A percentile compares a stretch with the other conserved stretches of the same genome.
phyloP scores from a whole-genome alignment of 257 asterid genomes.

The Capsicum baccatum region DNA sequence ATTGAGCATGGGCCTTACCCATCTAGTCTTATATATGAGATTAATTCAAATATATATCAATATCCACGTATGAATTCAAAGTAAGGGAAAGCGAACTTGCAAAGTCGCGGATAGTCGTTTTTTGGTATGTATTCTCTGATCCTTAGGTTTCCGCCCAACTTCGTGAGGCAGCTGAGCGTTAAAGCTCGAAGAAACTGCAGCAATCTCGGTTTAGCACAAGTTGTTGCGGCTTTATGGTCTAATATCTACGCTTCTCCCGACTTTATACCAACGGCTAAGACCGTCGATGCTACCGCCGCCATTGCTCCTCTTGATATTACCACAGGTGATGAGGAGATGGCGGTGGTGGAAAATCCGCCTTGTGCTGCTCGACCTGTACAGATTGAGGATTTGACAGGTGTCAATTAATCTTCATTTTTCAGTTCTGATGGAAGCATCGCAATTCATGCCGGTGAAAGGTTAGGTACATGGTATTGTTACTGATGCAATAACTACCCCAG shows the following conservation, averaged over 20 bases:
- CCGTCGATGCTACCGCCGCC: slow-evolving; percentile 59
- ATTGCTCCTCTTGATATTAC: slow-evolving; percentile 48
- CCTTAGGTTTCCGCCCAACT: slow-evolving; percentile 84
- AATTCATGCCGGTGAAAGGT: slow-evolving; percentile 71
- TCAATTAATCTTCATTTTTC: slow-evolving; percentile 67
- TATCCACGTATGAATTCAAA: too few species aligned
- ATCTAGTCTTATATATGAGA: too few species aligned
- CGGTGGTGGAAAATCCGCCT: slow-evolving; percentile 41
- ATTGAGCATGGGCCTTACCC: too few species aligned
- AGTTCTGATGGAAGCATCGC: slow-evolving; percentile 82
- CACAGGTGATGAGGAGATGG: slow-evolving; percentile 39
- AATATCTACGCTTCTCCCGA: slow-evolving; percentile 50
- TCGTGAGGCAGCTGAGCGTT: slow-evolving; percentile 91
- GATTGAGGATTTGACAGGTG: slow-evolving; percentile 52
- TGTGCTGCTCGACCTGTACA: slow-evolving; percentile 52
- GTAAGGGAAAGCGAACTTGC: slow-evolving; percentile 35
- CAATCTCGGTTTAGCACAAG: slow-evolving; percentile 96
- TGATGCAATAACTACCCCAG: too few species aligned
- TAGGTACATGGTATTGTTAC: too few species aligned
- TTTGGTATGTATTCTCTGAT: slow-evolving; percentile 62
- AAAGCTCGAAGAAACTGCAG: slow-evolving; percentile 96
- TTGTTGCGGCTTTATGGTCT: slow-evolving; percentile 98
- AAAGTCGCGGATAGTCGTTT: slow-evolving; percentile 36
- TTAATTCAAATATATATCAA: too few species aligned
- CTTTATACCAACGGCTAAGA: slow-evolving; percentile 62